Base-by-base conservation (phyloP, 2,329 filamentous ascomycete species). In the Aspergillus awamori region DNA sequence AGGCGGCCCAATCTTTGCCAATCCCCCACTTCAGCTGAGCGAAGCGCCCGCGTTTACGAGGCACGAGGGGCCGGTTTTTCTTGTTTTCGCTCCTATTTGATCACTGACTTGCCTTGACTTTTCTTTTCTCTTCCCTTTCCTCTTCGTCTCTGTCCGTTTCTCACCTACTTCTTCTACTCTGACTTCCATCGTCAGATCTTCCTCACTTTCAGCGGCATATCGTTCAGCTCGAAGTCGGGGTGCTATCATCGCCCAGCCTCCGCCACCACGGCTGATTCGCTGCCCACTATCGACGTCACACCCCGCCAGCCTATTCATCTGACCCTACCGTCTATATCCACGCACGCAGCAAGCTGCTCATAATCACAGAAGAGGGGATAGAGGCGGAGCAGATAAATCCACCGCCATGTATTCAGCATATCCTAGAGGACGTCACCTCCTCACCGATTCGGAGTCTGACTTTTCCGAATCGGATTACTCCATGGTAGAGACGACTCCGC, bases 381-480 rank as follows among this genome's bases (percentile, higher is more conserved):
- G 5, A 17, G 24, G 36, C 36, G 13, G 22, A 33, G 17, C 10
- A 33, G 4, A 56, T 10, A 36, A 36, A 36, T 13, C 13, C 33
- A 61, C 24, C 59, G 65, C 61, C 51, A 69, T 70, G 66, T 7
- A 13, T 54, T 54, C 13, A 39, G 22, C 52, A n/a, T 45, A 49
- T 33, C 63, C 61, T 60, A 59, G 53, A 49, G 48, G 58, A 15
- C 67, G 54, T 26, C 59, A 63, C 49, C 55, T 54, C 2, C 62
- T 65, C 51, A 63, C 64, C 28, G 72, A 72, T 20, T 68, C 71
- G 15, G 72, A 74, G 33, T 68, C 71, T 22, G 74, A 75, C 2
- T 73, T 66, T 56, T 74, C 73, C 26, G 75, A 77, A 61, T 72
- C 74, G 11, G 75, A 77, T 47, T 47, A 72, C 58, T 77, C 74